phyloP scores from a whole-genome alignment of 2,329 filamentous ascomycete species.

The Teratosphaeria nubilosa region DNA sequence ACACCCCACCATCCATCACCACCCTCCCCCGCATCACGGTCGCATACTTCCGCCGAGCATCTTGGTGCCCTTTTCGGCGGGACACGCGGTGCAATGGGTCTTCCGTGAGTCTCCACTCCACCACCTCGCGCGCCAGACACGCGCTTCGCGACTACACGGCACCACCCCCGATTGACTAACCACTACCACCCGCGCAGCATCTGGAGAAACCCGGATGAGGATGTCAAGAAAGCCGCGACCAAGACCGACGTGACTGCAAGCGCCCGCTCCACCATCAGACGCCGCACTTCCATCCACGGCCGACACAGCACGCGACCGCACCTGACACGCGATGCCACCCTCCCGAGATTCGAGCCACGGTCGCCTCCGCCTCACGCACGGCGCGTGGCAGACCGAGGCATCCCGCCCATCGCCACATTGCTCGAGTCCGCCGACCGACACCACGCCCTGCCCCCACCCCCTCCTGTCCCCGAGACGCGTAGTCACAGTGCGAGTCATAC shows the following conservation, averaged over 20 bases:
- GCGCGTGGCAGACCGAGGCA: conserved; percentile 11
- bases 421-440: conserved; percentile 19
- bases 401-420: conserved; percentile 21
- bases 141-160: background rate
- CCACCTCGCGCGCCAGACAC: background rate
- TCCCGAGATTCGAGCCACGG: conserved; percentile 16
- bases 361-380: conserved; percentile 12
- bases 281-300: conserved; percentile 27
- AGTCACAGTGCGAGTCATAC: conserved; percentile 8
- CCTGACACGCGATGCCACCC: conserved; percentile 17
- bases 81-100: conserved; percentile 3
- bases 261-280: conserved; percentile 49
- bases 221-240: conserved; percentile 28
- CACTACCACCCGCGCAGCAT: conserved; percentile 29
- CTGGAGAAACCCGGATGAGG: conserved; percentile 44
- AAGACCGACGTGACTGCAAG: conserved; percentile 45
- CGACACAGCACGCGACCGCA: conserved; percentile 16
- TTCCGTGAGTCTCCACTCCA: conserved; percentile 2
- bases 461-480: conserved; percentile 18
- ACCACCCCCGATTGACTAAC: conserved; percentile 2
- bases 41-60: background rate
- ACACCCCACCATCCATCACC: background rate
- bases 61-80: background rate
- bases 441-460: conserved; percentile 5
- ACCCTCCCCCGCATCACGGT: conserved; percentile 5